Evolutionary conservation across 371 early-diverging fungal species (phyloP).

Genomic region (Mortierella sp.): DNA sequence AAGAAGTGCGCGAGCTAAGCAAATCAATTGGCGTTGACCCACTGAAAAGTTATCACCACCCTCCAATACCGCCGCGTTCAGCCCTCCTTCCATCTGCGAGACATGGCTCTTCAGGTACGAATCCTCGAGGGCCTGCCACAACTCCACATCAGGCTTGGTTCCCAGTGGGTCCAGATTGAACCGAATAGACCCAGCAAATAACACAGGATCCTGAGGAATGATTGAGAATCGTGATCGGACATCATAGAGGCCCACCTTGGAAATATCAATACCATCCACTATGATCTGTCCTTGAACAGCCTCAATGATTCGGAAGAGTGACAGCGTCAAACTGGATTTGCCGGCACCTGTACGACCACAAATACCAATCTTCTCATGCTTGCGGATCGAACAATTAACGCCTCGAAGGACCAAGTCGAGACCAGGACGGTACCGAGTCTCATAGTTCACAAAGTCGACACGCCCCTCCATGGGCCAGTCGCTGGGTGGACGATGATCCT

Average conservation of each 20-base stretch:
- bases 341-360: not conserved
- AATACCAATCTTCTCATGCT: not conserved
- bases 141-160: not conserved
- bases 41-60: not conserved
- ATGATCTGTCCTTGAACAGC: not conserved
- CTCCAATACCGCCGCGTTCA: not conserved
- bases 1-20: not conserved
- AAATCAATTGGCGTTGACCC: not conserved
- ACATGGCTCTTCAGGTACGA: not conserved
- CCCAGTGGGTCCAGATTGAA: conserved; percentile 1
- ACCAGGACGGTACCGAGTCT: not conserved
- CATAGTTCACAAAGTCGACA: not conserved
- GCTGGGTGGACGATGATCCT: not conserved
- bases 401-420: not conserved
- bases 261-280: not conserved
- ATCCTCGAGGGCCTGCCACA: not conserved
- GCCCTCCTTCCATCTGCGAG: not conserved
- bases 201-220: not conserved
- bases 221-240: too few relatives aligned
- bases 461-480: not conserved
- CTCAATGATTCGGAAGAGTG: conserved; percentile 1
- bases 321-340: not conserved
- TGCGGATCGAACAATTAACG: not conserved
- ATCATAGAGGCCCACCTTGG: not conserved
- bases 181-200: conserved; percentile 1